These are phyloP conservation scores for Schizochytrium sp. DNA, from an alignment of 108 stramenopile genomes.

Conservation along the genomic window DNA sequence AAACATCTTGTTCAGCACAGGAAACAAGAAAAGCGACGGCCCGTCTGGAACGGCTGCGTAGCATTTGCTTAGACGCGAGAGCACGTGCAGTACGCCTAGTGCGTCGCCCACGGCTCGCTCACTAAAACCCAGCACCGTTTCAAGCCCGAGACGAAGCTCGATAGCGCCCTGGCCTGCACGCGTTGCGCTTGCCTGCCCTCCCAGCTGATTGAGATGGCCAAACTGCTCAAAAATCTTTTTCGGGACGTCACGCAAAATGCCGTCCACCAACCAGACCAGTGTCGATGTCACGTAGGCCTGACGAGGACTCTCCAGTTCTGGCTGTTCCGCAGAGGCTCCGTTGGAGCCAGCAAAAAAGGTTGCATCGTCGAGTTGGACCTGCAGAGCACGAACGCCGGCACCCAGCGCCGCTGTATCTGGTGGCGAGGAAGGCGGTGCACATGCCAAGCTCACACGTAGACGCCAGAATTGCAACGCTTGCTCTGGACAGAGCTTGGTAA, in stretches of 20 bases:
- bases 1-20: slow-evolving; percentile 6
- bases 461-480: not conserved
- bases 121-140: not conserved
- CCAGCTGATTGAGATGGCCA: not conserved
- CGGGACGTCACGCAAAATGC: not conserved
- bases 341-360: not conserved
- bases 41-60: not conserved
- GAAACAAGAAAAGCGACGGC: not conserved
- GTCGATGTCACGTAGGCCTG: not conserved
- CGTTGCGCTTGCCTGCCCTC: not conserved
- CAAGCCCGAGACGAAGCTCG: not conserved
- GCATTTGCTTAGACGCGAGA: not conserved
- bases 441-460: not conserved
- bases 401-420: not conserved
- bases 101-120: not conserved
- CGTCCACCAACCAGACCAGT: not conserved
- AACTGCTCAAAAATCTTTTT: not conserved
- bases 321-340: not conserved
- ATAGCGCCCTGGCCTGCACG: not conserved
- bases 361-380: not conserved
- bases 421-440: not conserved
- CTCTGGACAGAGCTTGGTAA: not conserved
- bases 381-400: not conserved
- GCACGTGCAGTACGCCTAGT: not conserved
- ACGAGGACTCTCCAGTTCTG: not conserved